These are phyloP conservation scores for Ceratobasidium sp. DNA, from an alignment of 1,284 basidiomycete species.

Conservation along the genomic window DNA sequence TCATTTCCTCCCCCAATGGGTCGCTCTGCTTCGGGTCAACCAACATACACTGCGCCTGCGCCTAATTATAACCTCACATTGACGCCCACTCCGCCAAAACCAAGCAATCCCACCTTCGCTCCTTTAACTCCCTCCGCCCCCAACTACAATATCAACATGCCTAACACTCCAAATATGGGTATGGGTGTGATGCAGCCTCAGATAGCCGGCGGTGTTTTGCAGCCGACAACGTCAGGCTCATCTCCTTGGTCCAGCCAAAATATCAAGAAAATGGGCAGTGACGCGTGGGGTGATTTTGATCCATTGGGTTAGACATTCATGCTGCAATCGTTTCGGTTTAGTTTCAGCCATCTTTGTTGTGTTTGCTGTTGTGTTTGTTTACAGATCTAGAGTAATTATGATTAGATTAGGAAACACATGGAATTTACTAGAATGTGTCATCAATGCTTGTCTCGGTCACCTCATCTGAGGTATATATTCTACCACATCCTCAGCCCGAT, in stretches of 20 bases:
- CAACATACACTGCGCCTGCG: constrained; percentile 54
- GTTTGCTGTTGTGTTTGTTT: constrained; percentile 32
- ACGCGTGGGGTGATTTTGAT: constrained; percentile 85
- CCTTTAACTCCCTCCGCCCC: constrained; percentile 48
- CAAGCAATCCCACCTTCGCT: constrained; percentile 47
- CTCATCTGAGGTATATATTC: constrained; percentile 5
- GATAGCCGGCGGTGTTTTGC: constrained; percentile 42
- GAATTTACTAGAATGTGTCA: constrained; percentile 44
- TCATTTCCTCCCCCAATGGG: constrained; percentile 39
- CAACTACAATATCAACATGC: constrained; percentile 34
- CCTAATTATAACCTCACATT: constrained; percentile 70
- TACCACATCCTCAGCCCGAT: neutral
- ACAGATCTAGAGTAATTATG: constrained; percentile 28
- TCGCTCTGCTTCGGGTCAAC: constrained; percentile 40
- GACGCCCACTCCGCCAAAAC: constrained; percentile 51
- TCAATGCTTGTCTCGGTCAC: neutral
- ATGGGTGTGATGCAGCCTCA: constrained; percentile 46
- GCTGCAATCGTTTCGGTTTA: constrained; percentile 3
- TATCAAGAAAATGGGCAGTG: constrained; percentile 54
- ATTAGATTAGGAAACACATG: constrained; percentile 33
- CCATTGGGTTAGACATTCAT: constrained; percentile 64
- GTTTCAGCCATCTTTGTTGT: neutral
- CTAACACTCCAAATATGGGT: constrained; percentile 30
- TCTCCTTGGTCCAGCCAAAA: constrained; percentile 54
- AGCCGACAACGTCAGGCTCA: constrained; percentile 37